Conservation (phyloP, 768 basidiomycete genomes). For the Rhodotorula babjevae region DNA sequence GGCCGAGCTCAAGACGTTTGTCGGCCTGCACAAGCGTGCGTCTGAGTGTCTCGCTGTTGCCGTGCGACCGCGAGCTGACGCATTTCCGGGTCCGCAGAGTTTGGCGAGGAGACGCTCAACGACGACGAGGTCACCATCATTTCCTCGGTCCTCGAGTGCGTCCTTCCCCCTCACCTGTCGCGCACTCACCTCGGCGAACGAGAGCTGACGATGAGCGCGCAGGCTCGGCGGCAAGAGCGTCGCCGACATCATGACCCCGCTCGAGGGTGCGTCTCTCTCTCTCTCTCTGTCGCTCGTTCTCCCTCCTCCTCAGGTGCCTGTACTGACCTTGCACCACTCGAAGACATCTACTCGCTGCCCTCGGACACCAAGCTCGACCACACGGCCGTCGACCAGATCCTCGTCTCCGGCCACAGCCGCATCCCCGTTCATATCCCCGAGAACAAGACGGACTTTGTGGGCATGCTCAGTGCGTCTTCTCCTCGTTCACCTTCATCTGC, state of each 20-base stretch:
- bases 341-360: constrained; percentile 73
- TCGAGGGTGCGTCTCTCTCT: constrained; percentile 51
- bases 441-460: constrained; percentile 66
- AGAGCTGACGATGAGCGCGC: too few species aligned
- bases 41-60: too few species aligned
- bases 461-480: constrained; percentile 54
- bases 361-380: constrained; percentile 75
- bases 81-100: background rate
- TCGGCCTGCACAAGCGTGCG: constrained; percentile 49
- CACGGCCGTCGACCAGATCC: constrained; percentile 61
- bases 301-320: too few species aligned
- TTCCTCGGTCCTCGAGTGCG: constrained; percentile 35
- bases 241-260: constrained; percentile 71
- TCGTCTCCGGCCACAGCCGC: constrained; percentile 72
- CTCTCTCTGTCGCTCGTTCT: too few species aligned
- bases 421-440: constrained; percentile 79
- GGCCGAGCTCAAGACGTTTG: constrained; percentile 50
- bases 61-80: background rate
- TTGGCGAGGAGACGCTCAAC: constrained; percentile 48
- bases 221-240: constrained; percentile 50
- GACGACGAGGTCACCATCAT: constrained; percentile 50
- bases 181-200: too few species aligned
- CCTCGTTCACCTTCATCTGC: background rate
- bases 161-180: background rate
- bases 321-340: background rate